Conservation (phyloP, 2,329 filamentous ascomycete genomes). For the Talaromyces islandicus region DNA sequence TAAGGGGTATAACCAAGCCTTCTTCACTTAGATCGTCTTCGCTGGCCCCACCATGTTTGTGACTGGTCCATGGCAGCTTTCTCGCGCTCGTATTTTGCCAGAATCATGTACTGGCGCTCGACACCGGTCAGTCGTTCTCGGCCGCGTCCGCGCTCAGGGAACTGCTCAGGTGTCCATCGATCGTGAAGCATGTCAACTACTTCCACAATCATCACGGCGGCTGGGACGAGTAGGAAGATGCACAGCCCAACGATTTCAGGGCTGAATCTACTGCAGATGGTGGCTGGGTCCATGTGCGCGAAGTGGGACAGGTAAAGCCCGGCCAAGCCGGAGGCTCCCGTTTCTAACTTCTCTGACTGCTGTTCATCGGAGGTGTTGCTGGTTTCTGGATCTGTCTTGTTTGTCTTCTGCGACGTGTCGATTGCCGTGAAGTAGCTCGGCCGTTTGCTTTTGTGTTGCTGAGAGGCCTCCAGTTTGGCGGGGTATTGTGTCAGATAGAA, state of each 20-base stretch:
- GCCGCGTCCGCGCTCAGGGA: conserved; percentile 15
- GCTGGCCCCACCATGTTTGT: conserved; percentile 4
- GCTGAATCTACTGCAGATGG: conserved; percentile 9
- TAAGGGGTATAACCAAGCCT: neutral
- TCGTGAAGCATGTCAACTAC: conserved; percentile 12
- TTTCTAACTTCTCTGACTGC: neutral
- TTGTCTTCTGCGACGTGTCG: neutral
- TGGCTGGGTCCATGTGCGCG: conserved; percentile 1
- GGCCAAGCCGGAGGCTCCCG: neutral
- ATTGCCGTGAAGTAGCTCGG: neutral
- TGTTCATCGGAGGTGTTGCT: neutral
- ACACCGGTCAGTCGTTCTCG: conserved; percentile 14
- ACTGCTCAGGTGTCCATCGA: conserved; percentile 13
- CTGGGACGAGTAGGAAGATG: conserved; percentile 18
- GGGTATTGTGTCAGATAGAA: conserved; percentile 7
- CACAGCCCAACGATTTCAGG: conserved; percentile 16
- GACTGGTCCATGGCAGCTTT: conserved; percentile 10
- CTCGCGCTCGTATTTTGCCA: conserved; percentile 15
- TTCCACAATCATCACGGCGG: conserved; percentile 16
- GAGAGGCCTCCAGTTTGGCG: neutral
- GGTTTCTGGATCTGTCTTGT: neutral
- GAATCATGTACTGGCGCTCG: conserved; percentile 15
- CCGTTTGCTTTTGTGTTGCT: neutral
- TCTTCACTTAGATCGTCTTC: neutral
- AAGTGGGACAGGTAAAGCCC: neutral